These are phyloP conservation scores for Fusarium irregulare DNA, from an alignment of 2,329 filamentous ascomycete species.

Conservation along the genomic window DNA sequence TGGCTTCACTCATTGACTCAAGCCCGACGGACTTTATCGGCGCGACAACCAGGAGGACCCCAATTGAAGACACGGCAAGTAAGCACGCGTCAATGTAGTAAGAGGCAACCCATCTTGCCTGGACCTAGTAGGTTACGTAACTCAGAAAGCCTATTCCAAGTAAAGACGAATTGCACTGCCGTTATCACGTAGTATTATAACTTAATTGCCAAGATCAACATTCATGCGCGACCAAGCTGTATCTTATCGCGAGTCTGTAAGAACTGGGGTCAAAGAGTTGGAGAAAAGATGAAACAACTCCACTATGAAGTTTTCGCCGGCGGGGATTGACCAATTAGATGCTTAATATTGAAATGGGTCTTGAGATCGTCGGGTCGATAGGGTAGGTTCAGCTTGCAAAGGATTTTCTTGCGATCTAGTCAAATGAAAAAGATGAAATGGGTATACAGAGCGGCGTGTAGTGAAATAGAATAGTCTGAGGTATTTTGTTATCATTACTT, in stretches of 20 bases:
- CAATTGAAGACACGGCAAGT: no score
- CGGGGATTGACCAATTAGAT: background rate
- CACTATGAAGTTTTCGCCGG: background rate
- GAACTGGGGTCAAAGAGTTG: background rate
- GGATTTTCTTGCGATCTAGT: background rate
- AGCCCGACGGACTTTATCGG: background rate
- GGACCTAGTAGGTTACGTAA: background rate
- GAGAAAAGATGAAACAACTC: background rate
- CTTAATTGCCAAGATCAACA: background rate
- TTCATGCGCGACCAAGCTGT: background rate
- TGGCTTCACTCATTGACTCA: background rate
- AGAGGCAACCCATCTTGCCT: background rate
- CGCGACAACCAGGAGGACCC: background rate
- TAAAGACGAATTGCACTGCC: background rate
- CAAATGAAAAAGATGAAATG: rapidly evolving
- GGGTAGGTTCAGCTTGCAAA: background rate
- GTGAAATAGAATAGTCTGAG: no score
- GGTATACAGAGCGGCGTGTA: background rate
- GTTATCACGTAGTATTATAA: background rate
- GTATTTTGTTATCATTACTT: no score
- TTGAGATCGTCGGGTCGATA: background rate
- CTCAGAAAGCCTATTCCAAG: background rate
- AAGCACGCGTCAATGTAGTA: background rate
- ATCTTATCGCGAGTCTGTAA: background rate
- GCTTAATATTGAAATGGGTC: background rate